phyloP scores from a whole-genome alignment of 2,329 filamentous ascomycete genomes.

The Fusarium sp. region DNA sequence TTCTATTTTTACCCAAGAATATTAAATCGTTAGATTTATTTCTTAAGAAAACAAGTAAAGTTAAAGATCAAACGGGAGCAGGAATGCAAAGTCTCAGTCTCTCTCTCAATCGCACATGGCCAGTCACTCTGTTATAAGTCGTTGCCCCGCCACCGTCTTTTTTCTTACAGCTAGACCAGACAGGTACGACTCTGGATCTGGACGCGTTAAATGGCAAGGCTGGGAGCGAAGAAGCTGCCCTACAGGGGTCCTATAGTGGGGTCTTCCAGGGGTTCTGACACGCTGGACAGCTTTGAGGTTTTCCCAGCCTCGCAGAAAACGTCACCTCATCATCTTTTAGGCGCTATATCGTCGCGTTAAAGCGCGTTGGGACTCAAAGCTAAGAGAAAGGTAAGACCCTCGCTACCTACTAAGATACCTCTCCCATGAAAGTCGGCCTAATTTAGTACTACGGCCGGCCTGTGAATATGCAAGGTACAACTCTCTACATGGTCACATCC shows the following conservation, averaged over 20 bases:
- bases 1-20: conserved; percentile 1
- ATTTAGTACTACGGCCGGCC: not conserved
- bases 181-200: conserved; percentile 4
- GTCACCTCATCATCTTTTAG: conserved; percentile 21
- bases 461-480: conserved; percentile 12
- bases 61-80: conserved; percentile 8
- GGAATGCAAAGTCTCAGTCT: conserved; percentile 28
- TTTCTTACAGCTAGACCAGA: conserved; percentile 9
- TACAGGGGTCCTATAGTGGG: conserved; percentile 30
- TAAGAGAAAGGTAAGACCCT: not conserved
- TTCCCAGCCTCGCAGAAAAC: conserved; percentile 40
- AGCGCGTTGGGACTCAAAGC: conserved; percentile 15
- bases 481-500: not conserved
- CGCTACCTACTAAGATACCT: not conserved
- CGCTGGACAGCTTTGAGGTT: conserved; percentile 16
- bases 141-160: conserved; percentile 62
- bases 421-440: not conserved
- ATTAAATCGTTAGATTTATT: not conserved
- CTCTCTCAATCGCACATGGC: conserved; percentile 2
- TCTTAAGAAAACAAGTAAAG: conserved; percentile 2
- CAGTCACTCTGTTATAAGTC: conserved; percentile 51
- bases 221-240: conserved; percentile 44
- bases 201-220: conserved; percentile 49
- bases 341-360: conserved; percentile 11
- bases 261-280: conserved; percentile 32